These are phyloP conservation scores for Zopfia rhizophila DNA, from an alignment of 2,329 filamentous ascomycete genomes.

Conservation along the genomic window DNA sequence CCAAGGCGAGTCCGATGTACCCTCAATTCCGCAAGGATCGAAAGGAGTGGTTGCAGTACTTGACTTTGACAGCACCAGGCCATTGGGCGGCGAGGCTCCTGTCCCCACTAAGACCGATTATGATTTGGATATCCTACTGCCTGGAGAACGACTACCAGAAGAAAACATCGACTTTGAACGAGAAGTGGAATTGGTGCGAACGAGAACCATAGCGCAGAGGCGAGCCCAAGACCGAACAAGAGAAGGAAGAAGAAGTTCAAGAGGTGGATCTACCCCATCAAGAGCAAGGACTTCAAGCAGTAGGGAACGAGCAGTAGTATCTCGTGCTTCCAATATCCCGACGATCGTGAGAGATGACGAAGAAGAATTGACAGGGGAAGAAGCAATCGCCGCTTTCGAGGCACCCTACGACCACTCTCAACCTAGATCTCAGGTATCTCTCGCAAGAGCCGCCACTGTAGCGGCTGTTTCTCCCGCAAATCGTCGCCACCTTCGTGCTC, in stretches of 20 bases:
- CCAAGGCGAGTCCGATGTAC: slow-evolving; percentile 35
- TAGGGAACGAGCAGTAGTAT: slow-evolving; percentile 27
- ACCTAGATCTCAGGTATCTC: slow-evolving; percentile 51
- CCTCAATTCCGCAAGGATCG: slow-evolving; percentile 40
- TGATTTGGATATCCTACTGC: slow-evolving; percentile 49
- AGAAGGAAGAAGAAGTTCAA: slow-evolving; percentile 39
- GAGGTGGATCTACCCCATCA: slow-evolving; percentile 34
- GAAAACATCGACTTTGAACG: slow-evolving; percentile 53
- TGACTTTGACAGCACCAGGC: slow-evolving; percentile 49
- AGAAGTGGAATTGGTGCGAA: slow-evolving; percentile 53
- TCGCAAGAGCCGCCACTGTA: slow-evolving; percentile 57
- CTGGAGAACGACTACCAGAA: slow-evolving; percentile 51
- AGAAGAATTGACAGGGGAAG: slow-evolving; percentile 44
- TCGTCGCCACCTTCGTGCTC: slow-evolving; percentile 71
- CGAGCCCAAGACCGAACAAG: slow-evolving; percentile 41
- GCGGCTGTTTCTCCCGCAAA: slow-evolving; percentile 76
- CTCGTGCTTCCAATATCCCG: slow-evolving; percentile 24
- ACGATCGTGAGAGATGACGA: slow-evolving; percentile 38
- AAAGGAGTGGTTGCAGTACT: slow-evolving; percentile 51
- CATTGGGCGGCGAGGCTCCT: slow-evolving; percentile 30
- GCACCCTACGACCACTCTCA: slow-evolving; percentile 53
- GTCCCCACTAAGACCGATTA: slow-evolving; percentile 44
- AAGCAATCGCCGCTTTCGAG: slow-evolving; percentile 51
- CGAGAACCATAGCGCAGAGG: slow-evolving; percentile 49
- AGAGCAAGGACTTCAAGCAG: slow-evolving; percentile 43